Conservation (phyloP, 495 filamentous ascomycete genomes). For the Pseudomonodictys pantanalensis region DNA sequence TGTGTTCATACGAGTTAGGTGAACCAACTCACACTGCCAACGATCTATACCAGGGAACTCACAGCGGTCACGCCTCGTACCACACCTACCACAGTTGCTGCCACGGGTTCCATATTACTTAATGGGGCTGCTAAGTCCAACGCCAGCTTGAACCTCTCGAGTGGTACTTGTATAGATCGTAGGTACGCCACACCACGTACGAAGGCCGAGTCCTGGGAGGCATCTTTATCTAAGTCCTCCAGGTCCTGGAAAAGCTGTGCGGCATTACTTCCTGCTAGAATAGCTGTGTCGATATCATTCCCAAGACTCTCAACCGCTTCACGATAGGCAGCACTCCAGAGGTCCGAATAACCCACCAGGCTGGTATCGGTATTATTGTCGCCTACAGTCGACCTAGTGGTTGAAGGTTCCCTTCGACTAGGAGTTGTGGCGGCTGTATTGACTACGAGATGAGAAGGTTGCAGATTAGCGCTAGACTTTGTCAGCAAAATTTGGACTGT, state of each 20-base stretch:
- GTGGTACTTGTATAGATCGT: slow-evolving; percentile 14
- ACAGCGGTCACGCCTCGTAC: slow-evolving; percentile 8
- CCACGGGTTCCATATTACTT: neutral
- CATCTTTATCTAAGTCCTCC: slow-evolving; percentile 3
- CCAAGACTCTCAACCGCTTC: slow-evolving; percentile 12
- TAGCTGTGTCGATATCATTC: slow-evolving; percentile 10
- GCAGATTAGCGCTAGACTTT: neutral
- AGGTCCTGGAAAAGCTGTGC: slow-evolving; percentile 9
- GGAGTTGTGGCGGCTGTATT: too few species aligned
- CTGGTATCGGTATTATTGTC: neutral
- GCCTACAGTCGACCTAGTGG: neutral
- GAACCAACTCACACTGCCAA: too few species aligned
- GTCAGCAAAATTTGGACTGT: neutral
- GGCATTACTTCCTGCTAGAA: slow-evolving; percentile 7
- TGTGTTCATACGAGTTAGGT: neutral
- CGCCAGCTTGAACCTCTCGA: slow-evolving; percentile 12
- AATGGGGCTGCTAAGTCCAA: slow-evolving; percentile 6
- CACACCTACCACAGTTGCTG: slow-evolving; percentile 7
- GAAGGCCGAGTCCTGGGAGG: slow-evolving; percentile 1
- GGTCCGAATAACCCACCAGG: neutral
- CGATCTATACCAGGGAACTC: too few species aligned
- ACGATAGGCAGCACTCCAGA: slow-evolving; percentile 16
- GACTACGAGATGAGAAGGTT: neutral
- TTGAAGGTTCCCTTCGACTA: neutral
- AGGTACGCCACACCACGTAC: slow-evolving; percentile 11